phyloP scores from a whole-genome alignment of 306 rosid species.

The Sindora glabra region DNA sequence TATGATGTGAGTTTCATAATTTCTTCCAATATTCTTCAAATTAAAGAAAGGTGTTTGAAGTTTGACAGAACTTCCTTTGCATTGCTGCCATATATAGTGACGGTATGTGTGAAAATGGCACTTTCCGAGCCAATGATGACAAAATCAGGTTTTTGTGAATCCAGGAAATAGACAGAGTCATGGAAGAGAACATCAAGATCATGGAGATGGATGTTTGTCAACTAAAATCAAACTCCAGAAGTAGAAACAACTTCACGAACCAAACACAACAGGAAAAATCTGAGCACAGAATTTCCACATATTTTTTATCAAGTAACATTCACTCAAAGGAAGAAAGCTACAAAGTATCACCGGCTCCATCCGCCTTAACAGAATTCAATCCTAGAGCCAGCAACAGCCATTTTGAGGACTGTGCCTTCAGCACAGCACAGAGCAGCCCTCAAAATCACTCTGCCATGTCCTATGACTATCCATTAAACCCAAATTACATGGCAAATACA shows the following conservation, averaged over 20 bases:
- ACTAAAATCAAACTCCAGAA: conserved; percentile 28
- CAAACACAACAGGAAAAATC: conserved; percentile 20
- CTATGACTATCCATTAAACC: conserved; percentile 57
- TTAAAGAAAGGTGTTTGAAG: too few relatives aligned
- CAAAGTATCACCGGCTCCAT: conserved; percentile 60
- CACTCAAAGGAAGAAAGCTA: conserved; percentile 44
- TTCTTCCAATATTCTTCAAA: too few relatives aligned
- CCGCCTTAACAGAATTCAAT: conserved; percentile 51
- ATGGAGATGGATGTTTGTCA: conserved; percentile 84
- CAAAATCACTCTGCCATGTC: conserved; percentile 54
- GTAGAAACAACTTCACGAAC: conserved; percentile 43
- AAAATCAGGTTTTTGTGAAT: conserved; percentile 10
- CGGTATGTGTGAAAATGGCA: too few relatives aligned
- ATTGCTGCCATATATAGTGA: too few relatives aligned
- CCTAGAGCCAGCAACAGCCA: conserved; percentile 66
- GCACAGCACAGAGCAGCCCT: conserved; percentile 68
- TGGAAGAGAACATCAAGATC: conserved; percentile 81
- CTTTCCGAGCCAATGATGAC: not conserved
- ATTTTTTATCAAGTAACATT: conserved; percentile 19
- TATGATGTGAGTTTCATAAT: conserved; percentile 51
- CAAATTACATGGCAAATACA: conserved; percentile 93
- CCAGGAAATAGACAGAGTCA: conserved; percentile 55
- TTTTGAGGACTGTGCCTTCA: conserved; percentile 52
- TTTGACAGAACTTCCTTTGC: too few relatives aligned
- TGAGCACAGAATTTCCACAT: conserved; percentile 27